phyloP scores from a whole-genome alignment of 2,329 filamentous ascomycete genomes.

The Epichloe sibirici region DNA sequence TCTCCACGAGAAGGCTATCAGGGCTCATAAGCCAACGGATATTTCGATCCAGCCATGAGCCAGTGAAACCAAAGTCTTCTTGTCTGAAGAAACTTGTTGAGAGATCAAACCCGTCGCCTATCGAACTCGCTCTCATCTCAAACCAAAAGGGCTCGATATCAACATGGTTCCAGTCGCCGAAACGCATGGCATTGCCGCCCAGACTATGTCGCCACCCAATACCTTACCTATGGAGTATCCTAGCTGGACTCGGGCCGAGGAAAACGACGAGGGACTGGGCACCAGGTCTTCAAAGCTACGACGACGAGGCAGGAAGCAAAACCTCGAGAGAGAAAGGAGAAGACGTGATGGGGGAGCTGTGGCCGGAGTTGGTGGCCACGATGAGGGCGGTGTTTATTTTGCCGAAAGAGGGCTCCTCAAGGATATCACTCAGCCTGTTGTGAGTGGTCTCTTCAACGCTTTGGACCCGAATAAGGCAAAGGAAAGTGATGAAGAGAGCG shows the following conservation, averaged over 20 bases:
- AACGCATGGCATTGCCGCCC: background rate
- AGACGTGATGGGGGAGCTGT: background rate
- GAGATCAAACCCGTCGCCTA: background rate
- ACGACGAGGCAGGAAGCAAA: conserved; percentile 1
- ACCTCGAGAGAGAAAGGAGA: background rate
- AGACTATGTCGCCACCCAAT: background rate
- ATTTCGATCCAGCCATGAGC: background rate
- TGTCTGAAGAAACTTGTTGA: background rate
- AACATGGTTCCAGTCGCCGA: background rate
- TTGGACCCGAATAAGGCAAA: background rate
- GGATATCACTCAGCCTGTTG: background rate
- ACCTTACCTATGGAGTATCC: conserved; percentile 1
- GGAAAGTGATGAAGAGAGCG: background rate
- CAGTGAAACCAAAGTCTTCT: background rate
- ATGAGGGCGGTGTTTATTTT: background rate
- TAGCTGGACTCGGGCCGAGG: background rate
- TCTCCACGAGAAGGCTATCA: too few species aligned
- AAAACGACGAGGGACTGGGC: background rate
- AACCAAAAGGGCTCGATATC: background rate
- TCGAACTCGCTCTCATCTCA: background rate
- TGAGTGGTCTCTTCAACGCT: background rate
- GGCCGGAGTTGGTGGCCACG: background rate
- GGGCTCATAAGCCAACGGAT: too few species aligned
- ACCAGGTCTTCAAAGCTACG: background rate
- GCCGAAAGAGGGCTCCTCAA: background rate